Conservation (phyloP, 2,329 filamentous ascomycete species). For the Xylaria sp. region DNA sequence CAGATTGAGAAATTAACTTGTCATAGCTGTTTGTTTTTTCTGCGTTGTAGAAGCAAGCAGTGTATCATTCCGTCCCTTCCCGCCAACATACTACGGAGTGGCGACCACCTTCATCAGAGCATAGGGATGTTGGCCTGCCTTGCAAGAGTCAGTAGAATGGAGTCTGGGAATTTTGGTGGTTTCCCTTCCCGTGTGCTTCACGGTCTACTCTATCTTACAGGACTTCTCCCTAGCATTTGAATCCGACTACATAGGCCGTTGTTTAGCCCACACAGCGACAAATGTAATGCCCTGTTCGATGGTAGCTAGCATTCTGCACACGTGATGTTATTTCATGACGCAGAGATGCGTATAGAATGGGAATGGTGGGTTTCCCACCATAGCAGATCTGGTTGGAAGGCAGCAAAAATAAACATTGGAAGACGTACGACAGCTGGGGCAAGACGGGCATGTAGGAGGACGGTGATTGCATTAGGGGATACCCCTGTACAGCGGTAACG, state of each 20-base stretch:
- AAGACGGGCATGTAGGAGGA: slow-evolving; percentile 34
- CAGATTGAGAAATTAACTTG: slow-evolving; percentile 41
- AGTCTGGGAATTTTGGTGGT: slow-evolving; percentile 15
- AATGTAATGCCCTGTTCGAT: slow-evolving; percentile 21
- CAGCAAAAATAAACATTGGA: slow-evolving; percentile 23
- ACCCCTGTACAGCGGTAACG: slow-evolving; percentile 28
- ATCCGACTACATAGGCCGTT: slow-evolving; percentile 15
- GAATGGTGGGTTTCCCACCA: slow-evolving; percentile 8
- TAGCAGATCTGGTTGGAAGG: slow-evolving; percentile 19
- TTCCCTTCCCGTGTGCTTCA: slow-evolving; percentile 15
- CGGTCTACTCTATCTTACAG: slow-evolving; percentile 15
- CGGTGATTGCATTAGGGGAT: slow-evolving; percentile 30
- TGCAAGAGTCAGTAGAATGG: slow-evolving; percentile 15
- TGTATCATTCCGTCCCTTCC: slow-evolving; percentile 15
- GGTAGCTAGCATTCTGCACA: slow-evolving; percentile 19
- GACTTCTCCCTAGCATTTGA: slow-evolving; percentile 14
- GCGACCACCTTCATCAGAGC: slow-evolving; percentile 15
- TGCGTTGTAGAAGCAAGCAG: slow-evolving; percentile 65
- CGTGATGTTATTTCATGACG: slow-evolving; percentile 23
- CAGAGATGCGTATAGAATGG: slow-evolving; percentile 25
- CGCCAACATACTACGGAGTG: neutral
- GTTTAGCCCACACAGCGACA: slow-evolving; percentile 17
- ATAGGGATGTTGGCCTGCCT: slow-evolving; percentile 12
- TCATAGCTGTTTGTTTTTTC: slow-evolving; percentile 80
- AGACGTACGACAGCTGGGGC: slow-evolving; percentile 30